phyloP scores from a whole-genome alignment of 1,139 yeast species.

The Arxiozyma telluris region DNA sequence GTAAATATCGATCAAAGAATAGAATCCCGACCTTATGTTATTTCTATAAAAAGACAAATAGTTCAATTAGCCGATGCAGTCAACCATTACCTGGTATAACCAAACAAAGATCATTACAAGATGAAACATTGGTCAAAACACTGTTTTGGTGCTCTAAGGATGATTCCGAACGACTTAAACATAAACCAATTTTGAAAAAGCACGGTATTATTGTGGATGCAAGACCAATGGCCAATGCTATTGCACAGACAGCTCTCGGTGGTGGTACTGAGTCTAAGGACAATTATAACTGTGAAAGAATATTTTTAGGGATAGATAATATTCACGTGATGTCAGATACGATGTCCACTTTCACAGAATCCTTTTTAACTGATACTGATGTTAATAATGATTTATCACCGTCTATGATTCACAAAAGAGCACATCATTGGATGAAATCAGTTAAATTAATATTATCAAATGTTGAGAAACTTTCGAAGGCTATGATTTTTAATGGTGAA shows the following conservation, averaged over 20 bases:
- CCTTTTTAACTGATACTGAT: constrained; percentile 59
- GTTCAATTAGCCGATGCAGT: constrained; percentile 80
- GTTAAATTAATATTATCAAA: constrained; percentile 62
- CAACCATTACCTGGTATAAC: constrained; percentile 91
- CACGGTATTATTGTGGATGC: constrained; percentile 75
- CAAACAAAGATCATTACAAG: constrained; percentile 83
- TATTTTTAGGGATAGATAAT: constrained; percentile 86
- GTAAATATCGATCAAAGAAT: constrained; percentile 74
- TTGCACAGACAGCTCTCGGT: constrained; percentile 94
- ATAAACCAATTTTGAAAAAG: not conserved
- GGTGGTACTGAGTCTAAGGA: constrained; percentile 96
- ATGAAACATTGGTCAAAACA: constrained; percentile 70
- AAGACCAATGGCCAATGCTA: constrained; percentile 86
- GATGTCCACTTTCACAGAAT: constrained; percentile 50
- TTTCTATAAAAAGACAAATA: constrained; percentile 59
- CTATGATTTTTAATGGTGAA: constrained; percentile 71
- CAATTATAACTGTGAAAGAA: constrained; percentile 59
- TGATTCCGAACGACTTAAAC: not conserved
- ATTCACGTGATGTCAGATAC: constrained; percentile 93
- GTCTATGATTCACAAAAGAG: constrained; percentile 19
- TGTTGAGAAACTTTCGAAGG: constrained; percentile 68
- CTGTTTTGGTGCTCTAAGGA: constrained; percentile 38
- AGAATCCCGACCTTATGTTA: constrained; percentile 79
- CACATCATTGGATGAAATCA: constrained; percentile 76
- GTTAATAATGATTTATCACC: constrained; percentile 3